Evolutionary conservation across 352 stramenopile species (phyloP).

Genomic region (Pythium sp.): DNA sequence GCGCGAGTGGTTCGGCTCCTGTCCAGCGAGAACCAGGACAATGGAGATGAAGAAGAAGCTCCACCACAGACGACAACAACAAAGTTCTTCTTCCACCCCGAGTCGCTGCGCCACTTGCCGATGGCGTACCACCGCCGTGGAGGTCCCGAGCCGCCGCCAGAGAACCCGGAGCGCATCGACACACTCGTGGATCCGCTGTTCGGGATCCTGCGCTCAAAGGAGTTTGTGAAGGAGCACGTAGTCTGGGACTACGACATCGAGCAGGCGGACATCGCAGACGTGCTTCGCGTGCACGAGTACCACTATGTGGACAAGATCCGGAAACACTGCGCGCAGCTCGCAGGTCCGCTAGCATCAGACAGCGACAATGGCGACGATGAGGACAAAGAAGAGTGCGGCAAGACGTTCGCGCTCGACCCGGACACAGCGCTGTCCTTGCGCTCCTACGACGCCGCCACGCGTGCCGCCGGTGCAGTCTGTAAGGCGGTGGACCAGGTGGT

Average conservation of each 20-base stretch:
- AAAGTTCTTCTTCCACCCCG: constrained; percentile 73
- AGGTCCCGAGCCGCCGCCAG: constrained; percentile 74
- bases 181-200: constrained; percentile 76
- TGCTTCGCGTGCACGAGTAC: constrained; percentile 90
- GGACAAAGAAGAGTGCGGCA: constrained; percentile 36
- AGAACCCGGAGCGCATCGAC: constrained; percentile 88
- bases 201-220: constrained; percentile 63
- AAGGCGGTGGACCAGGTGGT: constrained; percentile 86
- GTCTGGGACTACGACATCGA: constrained; percentile 66
- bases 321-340: constrained; percentile 38
- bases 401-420: constrained; percentile 50
- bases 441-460: constrained; percentile 74
- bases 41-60: constrained; percentile 1
- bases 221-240: constrained; percentile 64
- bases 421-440: constrained; percentile 80
- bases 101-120: constrained; percentile 78
- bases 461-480: constrained; percentile 82
- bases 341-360: constrained; percentile 8
- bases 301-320: constrained; percentile 81
- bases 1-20: constrained; percentile 29
- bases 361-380: constrained; percentile 13
- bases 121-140: constrained; percentile 61
- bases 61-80: constrained; percentile 21
- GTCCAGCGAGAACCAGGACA: constrained; percentile 3
- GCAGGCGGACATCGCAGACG: constrained; percentile 77